Percentiles rank a stretch among this genome's conserved stretches.
Evolutionary conservation across 2,329 filamentous ascomycete genomes (phyloP).

Genomic region (Claviceps digitariae): DNA sequence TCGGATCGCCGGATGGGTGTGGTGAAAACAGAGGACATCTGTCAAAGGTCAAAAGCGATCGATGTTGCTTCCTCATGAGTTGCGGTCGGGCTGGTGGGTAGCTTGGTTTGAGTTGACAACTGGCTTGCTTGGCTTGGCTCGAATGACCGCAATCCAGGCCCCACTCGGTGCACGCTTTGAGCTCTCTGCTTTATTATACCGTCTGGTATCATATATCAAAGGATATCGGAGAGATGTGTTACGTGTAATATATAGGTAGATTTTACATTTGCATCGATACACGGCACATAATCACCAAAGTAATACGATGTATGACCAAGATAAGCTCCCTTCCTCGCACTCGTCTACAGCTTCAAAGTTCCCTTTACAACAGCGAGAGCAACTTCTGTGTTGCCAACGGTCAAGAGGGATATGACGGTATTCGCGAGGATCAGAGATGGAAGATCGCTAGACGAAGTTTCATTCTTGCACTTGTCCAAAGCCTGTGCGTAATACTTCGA

Average conservation of each 20-base stretch:
- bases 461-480: conserved; percentile 6
- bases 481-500: conserved; percentile 51
- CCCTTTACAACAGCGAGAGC: conserved; percentile 16
- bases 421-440: conserved; percentile 19
- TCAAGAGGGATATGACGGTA: conserved; percentile 17
- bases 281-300: too few species aligned
- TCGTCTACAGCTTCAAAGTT: conserved; percentile 12
- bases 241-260: too few species aligned
- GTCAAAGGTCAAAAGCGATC: not conserved
- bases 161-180: too few species aligned
- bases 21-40: not conserved
- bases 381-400: conserved; percentile 15
- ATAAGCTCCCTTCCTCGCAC: not conserved
- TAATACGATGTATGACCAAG: not conserved
- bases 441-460: conserved; percentile 11
- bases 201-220: too few species aligned
- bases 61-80: not conserved
- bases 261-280: too few species aligned
- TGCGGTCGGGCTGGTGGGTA: too few species aligned
- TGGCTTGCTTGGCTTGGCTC: too few species aligned
- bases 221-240: too few species aligned
- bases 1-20: not conserved
- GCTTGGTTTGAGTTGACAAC: too few species aligned
- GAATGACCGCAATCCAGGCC: too few species aligned
- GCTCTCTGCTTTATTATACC: too few species aligned